Percentiles rank a stretch among this genome's conserved stretches.
phyloP scores from a whole-genome alignment of 371 early-diverging fungal species.

The Capillidium heterosporum region DNA sequence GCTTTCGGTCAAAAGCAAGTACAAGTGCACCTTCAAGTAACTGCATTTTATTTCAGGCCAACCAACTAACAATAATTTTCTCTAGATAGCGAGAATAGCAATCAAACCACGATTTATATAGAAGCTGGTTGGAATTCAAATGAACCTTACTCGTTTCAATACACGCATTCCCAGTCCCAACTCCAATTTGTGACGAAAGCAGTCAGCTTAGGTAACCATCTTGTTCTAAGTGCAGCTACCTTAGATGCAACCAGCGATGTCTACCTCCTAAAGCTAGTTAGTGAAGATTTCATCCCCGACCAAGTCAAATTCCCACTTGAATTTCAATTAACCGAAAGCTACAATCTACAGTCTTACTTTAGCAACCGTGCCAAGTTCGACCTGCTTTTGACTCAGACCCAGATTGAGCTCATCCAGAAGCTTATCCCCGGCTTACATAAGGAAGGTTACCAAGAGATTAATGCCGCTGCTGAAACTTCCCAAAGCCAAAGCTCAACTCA shows the following conservation, averaged over 20 bases:
- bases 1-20: not conserved
- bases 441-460: constrained; percentile 24
- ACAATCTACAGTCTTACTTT: too few relatives aligned
- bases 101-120: too few relatives aligned
- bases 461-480: not conserved
- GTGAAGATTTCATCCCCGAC: constrained; percentile 33
- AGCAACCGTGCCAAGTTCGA: too few relatives aligned
- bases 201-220: constrained; percentile 32
- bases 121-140: constrained; percentile 7
- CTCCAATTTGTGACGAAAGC: constrained; percentile 44
- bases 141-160: constrained; percentile 32
- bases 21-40: too few relatives aligned
- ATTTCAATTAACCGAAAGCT: not conserved
- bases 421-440: constrained; percentile 47
- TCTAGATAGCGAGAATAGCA: too few relatives aligned
- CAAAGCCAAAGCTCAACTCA: not conserved
- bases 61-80: too few relatives aligned
- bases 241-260: constrained; percentile 37
- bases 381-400: too few relatives aligned
- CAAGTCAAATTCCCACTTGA: constrained; percentile 22
- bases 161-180: constrained; percentile 42
- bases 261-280: constrained; percentile 29
- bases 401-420: constrained; percentile 23
- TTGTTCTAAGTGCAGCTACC: constrained; percentile 38
- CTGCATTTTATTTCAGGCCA: too few relatives aligned